Conservation (phyloP, 805 yeast genomes). For the Hanseniaspora clermontiae region DNA sequence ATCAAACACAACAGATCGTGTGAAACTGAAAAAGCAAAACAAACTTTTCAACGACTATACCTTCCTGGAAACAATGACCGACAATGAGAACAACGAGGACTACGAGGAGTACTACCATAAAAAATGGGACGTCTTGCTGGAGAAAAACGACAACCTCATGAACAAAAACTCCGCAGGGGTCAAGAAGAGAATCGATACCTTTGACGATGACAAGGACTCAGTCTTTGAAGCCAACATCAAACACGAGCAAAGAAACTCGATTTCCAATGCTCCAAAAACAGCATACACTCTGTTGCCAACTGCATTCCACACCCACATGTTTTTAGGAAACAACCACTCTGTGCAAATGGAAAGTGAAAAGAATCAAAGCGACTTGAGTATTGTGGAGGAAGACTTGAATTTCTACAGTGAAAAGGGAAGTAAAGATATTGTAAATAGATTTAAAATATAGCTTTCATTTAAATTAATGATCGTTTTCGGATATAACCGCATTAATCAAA, state of each 20-base stretch:
- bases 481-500: not conserved
- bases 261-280: constrained; percentile 49
- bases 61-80: not conserved
- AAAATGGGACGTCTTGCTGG: constrained; percentile 10
- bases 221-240: not conserved
- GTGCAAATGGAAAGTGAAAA: constrained; percentile 19
- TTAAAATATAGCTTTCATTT: too few relatives aligned
- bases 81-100: not conserved
- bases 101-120: constrained; percentile 9
- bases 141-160: not conserved
- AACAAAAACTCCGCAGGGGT: not conserved
- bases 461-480: not conserved
- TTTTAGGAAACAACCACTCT: constrained; percentile 35
- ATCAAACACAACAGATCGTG: not conserved
- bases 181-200: constrained; percentile 4
- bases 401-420: constrained; percentile 11
- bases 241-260: not conserved
- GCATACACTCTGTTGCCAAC: constrained; percentile 48
- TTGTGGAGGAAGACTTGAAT: constrained; percentile 7
- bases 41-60: not conserved
- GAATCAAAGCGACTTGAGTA: not conserved
- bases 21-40: not conserved
- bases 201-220: not conserved
- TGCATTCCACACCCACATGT: constrained; percentile 50
- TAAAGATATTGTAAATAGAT: not conserved